Percentiles rank a stretch among this genome's conserved stretches.
Conservation (phyloP, 805 yeast species). For the Sugiyamaella marilandica region DNA sequence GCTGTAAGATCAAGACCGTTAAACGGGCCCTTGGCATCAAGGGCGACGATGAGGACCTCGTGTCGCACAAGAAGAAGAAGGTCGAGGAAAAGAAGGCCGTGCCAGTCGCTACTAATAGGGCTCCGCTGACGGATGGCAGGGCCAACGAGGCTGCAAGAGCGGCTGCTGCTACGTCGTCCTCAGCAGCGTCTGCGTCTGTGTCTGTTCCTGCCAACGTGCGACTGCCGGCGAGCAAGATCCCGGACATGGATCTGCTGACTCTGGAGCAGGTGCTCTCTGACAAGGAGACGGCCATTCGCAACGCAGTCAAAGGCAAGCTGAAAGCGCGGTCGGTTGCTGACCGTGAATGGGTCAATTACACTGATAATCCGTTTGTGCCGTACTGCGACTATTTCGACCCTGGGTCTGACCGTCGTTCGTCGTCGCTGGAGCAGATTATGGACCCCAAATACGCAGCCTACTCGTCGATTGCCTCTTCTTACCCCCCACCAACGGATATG, state of each 20-base stretch:
- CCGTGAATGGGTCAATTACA: slow-evolving; percentile 67
- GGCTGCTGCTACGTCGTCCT: slow-evolving; percentile 14
- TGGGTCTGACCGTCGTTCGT: slow-evolving; percentile 24
- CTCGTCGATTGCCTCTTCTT: slow-evolving; percentile 58
- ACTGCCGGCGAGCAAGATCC: slow-evolving; percentile 84
- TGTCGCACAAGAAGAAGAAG: slow-evolving; percentile 62
- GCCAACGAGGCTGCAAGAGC: neutral
- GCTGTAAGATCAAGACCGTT: slow-evolving; percentile 65
- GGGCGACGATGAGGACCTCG: slow-evolving; percentile 80
- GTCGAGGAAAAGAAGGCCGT: slow-evolving; percentile 19
- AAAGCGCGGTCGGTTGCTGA: slow-evolving; percentile 63
- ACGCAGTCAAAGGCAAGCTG: slow-evolving; percentile 82
- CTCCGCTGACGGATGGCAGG: slow-evolving; percentile 33
- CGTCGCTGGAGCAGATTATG: slow-evolving; percentile 35
- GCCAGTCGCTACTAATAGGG: slow-evolving; percentile 11
- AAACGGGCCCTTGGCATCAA: slow-evolving; percentile 72
- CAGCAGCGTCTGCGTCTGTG: neutral
- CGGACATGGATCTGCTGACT: slow-evolving; percentile 84
- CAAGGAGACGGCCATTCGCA: slow-evolving; percentile 70
- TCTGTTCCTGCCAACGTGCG: slow-evolving; percentile 66
- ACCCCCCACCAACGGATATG: slow-evolving; percentile 41
- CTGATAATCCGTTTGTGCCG: slow-evolving; percentile 85
- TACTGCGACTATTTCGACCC: slow-evolving; percentile 63
- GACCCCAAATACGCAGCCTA: slow-evolving; percentile 69
- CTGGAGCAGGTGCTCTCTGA: slow-evolving; percentile 69